Evolutionary conservation across 2,329 filamentous ascomycete genomes (phyloP).

Genomic region (Exophiala xenobiotica): DNA sequence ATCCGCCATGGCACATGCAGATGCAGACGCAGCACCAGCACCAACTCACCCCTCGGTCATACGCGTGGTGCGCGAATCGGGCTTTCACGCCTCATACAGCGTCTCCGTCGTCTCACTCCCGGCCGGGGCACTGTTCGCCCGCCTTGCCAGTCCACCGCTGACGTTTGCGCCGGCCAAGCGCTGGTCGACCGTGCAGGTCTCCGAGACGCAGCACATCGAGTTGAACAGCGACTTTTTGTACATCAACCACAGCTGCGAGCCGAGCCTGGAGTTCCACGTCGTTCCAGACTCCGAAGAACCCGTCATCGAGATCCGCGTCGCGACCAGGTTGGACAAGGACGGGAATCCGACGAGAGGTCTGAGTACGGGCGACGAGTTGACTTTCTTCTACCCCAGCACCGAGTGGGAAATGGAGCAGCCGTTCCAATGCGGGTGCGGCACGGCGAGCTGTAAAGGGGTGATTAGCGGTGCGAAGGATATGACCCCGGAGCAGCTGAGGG

Average conservation of each 20-base stretch:
- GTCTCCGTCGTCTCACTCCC: no score
- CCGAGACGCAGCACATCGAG: slow-evolving; percentile 52
- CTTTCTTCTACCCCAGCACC: slow-evolving; percentile 52
- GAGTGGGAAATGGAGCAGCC: slow-evolving; percentile 52
- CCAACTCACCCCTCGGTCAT: no score
- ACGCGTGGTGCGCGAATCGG: no score
- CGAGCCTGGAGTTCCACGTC: slow-evolving; percentile 56
- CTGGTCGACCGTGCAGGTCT: slow-evolving; percentile 47
- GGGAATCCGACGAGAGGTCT: slow-evolving; percentile 32
- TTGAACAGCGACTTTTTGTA: slow-evolving; percentile 58
- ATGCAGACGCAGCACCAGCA: no score
- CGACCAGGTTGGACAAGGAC: slow-evolving; percentile 12
- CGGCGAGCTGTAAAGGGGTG: slow-evolving; percentile 39
- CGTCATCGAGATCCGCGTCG: slow-evolving; percentile 37
- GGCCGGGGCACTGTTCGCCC: no score
- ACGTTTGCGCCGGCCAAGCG: slow-evolving; percentile 20
- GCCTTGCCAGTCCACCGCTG: slow-evolving; percentile 16
- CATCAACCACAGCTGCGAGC: slow-evolving; percentile 57
- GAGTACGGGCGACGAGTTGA: slow-evolving; percentile 43
- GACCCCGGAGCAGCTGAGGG: slow-evolving; percentile 34
- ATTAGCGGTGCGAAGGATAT: slow-evolving; percentile 44
- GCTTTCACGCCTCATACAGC: no score
- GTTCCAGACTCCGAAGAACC: slow-evolving; percentile 36
- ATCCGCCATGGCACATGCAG: no score
- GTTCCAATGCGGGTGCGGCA: slow-evolving; percentile 47